These are phyloP conservation scores for Epichloe aotearoae DNA, from an alignment of 2,329 filamentous ascomycete species.

Conservation along the genomic window DNA sequence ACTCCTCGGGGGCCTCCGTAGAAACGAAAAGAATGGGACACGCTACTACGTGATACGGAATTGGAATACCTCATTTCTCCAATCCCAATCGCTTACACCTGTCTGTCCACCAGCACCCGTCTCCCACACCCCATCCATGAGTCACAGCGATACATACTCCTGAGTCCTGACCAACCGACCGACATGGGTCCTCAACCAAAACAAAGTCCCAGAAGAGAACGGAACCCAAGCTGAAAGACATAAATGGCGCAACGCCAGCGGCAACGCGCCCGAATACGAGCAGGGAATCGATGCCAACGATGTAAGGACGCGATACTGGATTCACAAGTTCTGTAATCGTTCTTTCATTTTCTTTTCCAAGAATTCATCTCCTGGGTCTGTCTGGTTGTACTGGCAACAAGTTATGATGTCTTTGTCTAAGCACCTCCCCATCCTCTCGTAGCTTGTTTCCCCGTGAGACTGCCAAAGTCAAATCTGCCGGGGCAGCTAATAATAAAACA, in stretches of 20 bases:
- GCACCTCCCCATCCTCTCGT: neutral
- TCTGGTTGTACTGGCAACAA: conserved; percentile 1
- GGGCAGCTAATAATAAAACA: neutral
- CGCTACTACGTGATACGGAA: too few relatives aligned
- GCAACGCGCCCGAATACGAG: too few relatives aligned
- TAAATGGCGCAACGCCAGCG: too few relatives aligned
- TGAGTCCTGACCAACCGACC: neutral
- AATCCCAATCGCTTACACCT: too few relatives aligned
- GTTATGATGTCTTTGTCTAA: conserved; percentile 3
- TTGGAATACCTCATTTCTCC: too few relatives aligned
- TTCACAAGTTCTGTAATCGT: neutral
- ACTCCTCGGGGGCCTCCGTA: too few relatives aligned
- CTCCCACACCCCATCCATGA: too few relatives aligned
- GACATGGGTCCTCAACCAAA: neutral
- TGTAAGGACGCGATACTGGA: neutral
- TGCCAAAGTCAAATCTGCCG: conserved; percentile 3
- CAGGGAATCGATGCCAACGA: too few relatives aligned
- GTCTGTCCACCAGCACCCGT: too few relatives aligned
- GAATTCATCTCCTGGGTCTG: neutral
- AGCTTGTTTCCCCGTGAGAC: neutral
- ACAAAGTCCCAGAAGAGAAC: neutral
- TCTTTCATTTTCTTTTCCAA: neutral
- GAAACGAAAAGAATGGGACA: too few relatives aligned
- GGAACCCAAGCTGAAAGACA: too few relatives aligned
- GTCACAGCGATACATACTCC: neutral